A percentile compares a stretch with the other conserved stretches of the same genome.
Conservation (phyloP, 257 asterid species). For the Rhazya stricta region DNA sequence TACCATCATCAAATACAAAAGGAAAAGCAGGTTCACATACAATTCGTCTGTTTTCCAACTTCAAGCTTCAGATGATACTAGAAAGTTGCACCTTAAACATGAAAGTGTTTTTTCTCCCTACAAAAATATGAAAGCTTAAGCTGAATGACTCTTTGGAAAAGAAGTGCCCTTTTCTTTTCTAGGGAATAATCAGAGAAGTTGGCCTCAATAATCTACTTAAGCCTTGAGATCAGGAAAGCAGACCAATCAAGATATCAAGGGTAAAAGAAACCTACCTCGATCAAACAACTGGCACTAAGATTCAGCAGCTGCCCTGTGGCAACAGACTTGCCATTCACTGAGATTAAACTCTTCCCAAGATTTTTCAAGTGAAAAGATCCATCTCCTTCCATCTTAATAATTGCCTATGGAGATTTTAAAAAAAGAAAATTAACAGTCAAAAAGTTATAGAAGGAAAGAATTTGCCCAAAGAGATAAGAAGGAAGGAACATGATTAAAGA, state of each 20-base stretch:
- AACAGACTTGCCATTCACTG: conserved; percentile 65
- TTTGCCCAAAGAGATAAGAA: not conserved
- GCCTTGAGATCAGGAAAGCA: not conserved
- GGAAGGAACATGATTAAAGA: not conserved
- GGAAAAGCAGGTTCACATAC: not conserved
- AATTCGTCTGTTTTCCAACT: not conserved
- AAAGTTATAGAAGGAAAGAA: conserved; percentile 1
- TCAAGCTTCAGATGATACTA: not conserved
- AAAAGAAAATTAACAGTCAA: not conserved
- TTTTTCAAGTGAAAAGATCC: conserved; percentile 79
- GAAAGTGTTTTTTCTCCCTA: not conserved
- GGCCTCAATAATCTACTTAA: not conserved
- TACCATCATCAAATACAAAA: not conserved
- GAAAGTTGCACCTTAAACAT: not conserved
- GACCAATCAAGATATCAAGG: not conserved
- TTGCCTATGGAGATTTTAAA: conserved; percentile 57
- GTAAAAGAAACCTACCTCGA: conserved; percentile 58
- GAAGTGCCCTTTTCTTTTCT: not conserved
- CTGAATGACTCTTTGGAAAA: not conserved
- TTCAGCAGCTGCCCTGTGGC: conserved; percentile 61
- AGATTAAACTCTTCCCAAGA: conserved; percentile 75
- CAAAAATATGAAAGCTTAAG: not conserved
- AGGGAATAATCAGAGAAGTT: not conserved
- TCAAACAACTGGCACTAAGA: conserved; percentile 68
- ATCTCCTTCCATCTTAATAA: conserved; percentile 77